Conservation (phyloP, 2,329 filamentous ascomycete genomes). For the Fusarium equiseti region DNA sequence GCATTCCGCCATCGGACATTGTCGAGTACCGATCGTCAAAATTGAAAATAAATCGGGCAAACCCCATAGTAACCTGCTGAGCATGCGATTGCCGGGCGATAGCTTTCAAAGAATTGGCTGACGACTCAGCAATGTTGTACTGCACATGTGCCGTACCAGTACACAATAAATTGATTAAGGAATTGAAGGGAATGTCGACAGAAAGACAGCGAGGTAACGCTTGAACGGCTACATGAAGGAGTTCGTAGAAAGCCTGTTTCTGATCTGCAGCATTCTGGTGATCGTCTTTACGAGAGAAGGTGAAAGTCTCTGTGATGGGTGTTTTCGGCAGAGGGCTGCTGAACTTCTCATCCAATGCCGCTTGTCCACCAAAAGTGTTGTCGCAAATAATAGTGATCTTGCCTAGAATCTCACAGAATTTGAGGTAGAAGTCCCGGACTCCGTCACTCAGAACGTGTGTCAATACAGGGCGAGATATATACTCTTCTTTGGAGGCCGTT, state of each 20-base stretch:
- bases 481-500: constrained; percentile 65
- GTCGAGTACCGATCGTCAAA: constrained; percentile 98
- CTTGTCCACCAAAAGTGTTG: constrained; percentile 96
- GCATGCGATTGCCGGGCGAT: constrained; percentile 94
- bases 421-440: constrained; percentile 85
- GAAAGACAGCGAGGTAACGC: constrained; percentile 94
- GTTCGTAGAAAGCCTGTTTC: constrained; percentile 94
- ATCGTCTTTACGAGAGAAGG: constrained; percentile 87
- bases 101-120: constrained; percentile 91
- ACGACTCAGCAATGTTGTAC: constrained; percentile 89
- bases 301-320: constrained; percentile 93
- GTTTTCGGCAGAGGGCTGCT: constrained; percentile 89
- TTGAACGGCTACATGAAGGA: constrained; percentile 94
- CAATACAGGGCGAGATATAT: constrained; percentile 74
- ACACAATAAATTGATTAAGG: constrained; percentile 92
- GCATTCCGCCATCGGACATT: constrained; percentile 97
- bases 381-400: constrained; percentile 98
- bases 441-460: constrained; percentile 76
- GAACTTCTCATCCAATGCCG: constrained; percentile 95
- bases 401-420: constrained; percentile 94
- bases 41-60: constrained; percentile 97
- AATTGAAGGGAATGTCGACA: constrained; percentile 90
- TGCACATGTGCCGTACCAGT: constrained; percentile 97
- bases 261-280: constrained; percentile 79
- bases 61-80: constrained; percentile 95